A percentile compares a stretch with the other conserved stretches of the same genome.
Conservation (phyloP, 352 stramenopile species). For the Hyaloperonospora arabidopsidis region DNA sequence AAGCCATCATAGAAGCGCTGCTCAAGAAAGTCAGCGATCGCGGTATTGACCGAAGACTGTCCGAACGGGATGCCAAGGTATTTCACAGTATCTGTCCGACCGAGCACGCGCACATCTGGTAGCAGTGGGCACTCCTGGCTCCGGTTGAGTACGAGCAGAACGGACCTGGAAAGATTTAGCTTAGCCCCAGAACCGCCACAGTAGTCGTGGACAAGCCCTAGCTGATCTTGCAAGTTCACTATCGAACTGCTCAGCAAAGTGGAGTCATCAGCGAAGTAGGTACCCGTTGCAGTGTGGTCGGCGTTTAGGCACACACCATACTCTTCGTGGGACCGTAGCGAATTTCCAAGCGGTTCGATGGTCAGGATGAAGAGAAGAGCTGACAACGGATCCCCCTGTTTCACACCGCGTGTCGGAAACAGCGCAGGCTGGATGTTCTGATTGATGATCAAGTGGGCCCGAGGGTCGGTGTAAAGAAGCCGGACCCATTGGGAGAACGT, state of each 20-base stretch:
- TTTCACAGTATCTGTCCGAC: neutral
- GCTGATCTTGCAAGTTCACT: neutral
- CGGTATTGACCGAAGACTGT: neutral
- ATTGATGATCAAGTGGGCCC: neutral
- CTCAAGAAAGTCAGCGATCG: conserved; percentile 1
- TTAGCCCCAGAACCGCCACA: neutral
- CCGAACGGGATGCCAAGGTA: conserved; percentile 6
- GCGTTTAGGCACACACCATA: neutral
- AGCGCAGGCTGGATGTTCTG: neutral
- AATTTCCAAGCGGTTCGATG: neutral
- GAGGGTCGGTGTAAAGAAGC: neutral
- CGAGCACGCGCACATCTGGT: neutral
- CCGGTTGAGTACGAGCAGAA: neutral
- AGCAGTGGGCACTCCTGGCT: neutral
- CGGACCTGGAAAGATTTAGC: neutral
- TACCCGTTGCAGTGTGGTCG: neutral
- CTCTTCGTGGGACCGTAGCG: neutral
- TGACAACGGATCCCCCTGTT: conserved; percentile 1
- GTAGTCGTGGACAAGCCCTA: neutral
- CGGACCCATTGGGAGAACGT: neutral
- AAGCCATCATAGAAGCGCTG: neutral
- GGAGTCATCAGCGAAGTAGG: conserved; percentile 6
- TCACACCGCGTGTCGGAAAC: neutral
- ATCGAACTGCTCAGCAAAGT: neutral
- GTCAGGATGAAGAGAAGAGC: neutral